These are phyloP conservation scores for Cavenderia fasciculata DNA, from an alignment of 78 protist genomes.

Conservation along the genomic window DNA sequence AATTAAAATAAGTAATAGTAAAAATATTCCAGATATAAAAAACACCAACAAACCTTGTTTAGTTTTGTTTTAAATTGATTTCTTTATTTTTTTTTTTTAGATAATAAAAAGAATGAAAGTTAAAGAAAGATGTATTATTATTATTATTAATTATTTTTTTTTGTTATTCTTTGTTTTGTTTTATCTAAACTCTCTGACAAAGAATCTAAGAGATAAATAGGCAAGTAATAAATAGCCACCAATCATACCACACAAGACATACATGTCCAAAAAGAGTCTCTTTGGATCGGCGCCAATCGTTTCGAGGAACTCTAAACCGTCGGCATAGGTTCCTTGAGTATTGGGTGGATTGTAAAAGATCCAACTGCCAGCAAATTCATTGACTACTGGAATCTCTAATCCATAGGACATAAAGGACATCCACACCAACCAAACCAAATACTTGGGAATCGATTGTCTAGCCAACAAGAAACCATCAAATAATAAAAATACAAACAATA, in stretches of 20 bases:
- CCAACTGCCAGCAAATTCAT: slow-evolving; percentile 70
- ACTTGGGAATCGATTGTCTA: slow-evolving; percentile 49
- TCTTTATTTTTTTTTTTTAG: no score
- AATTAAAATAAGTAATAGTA: no score
- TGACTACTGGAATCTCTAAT: slow-evolving; percentile 67
- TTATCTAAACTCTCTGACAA: slow-evolving; percentile 75
- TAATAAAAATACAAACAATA: slow-evolving; percentile 72
- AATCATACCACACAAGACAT: slow-evolving; percentile 63
- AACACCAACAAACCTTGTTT: no score
- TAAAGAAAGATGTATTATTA: no score
- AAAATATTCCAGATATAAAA: no score
- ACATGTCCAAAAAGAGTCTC: slow-evolving; percentile 55
- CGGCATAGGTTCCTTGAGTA: slow-evolving; percentile 57
- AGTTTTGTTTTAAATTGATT: no score
- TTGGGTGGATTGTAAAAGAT: slow-evolving; percentile 56
- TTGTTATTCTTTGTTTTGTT: not conserved
- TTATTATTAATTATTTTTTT: not conserved
- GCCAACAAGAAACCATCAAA: slow-evolving; percentile 83
- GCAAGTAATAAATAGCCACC: slow-evolving; percentile 58
- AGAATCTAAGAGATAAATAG: slow-evolving; percentile 52
- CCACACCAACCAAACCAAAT: slow-evolving; percentile 13
- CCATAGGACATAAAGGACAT: slow-evolving; percentile 65
- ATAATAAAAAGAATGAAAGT: no score
- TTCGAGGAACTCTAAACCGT: slow-evolving; percentile 40
- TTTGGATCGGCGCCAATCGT: slow-evolving; percentile 54